Percentiles rank a stretch among this genome's conserved stretches.
These are phyloP conservation scores for Metschnikowia orientalis DNA, from an alignment of 805 yeast genomes.

Conservation along the genomic window DNA sequence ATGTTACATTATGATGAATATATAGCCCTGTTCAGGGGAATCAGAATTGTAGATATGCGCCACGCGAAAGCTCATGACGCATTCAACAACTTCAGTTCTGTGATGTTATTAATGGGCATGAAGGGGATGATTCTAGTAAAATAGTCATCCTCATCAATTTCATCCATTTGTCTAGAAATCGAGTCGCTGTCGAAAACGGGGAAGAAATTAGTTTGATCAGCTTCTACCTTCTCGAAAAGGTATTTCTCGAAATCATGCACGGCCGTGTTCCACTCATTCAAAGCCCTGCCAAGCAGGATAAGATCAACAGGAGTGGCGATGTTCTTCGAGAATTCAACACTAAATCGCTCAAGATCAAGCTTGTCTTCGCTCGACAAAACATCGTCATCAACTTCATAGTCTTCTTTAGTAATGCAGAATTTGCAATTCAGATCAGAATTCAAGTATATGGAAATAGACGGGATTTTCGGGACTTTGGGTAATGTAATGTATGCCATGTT, in stretches of 20 bases:
- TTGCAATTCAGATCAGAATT: conserved; percentile 23
- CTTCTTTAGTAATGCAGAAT: conserved; percentile 28
- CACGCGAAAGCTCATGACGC: conserved; percentile 15
- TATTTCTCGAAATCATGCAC: conserved; percentile 46
- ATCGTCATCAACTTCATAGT: conserved; percentile 12
- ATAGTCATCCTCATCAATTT: conserved; percentile 30
- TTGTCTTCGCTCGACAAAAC: conserved; percentile 11
- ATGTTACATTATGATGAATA: too few species aligned
- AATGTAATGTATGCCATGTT: conserved; percentile 10
- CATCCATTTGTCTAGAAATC: conserved; percentile 5
- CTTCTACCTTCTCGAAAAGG: conserved; percentile 25
- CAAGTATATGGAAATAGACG: conserved; percentile 17
- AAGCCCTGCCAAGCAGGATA: conserved; percentile 38
- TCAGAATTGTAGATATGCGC: too few species aligned
- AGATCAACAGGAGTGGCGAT: conserved; percentile 6
- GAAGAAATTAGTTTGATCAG: conserved; percentile 14
- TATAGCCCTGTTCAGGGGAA: too few species aligned
- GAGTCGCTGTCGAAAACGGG: conserved; percentile 6
- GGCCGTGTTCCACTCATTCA: conserved; percentile 48
- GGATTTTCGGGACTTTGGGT: conserved; percentile 14
- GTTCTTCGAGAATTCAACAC: not conserved
- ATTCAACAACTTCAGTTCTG: conserved; percentile 18
- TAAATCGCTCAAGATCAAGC: conserved; percentile 8
- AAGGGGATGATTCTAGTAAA: conserved; percentile 37
- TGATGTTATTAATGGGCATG: conserved; percentile 30